These are phyloP conservation scores for Passiflora organensis DNA, from an alignment of 345 rosid genomes.

Conservation along the genomic window DNA sequence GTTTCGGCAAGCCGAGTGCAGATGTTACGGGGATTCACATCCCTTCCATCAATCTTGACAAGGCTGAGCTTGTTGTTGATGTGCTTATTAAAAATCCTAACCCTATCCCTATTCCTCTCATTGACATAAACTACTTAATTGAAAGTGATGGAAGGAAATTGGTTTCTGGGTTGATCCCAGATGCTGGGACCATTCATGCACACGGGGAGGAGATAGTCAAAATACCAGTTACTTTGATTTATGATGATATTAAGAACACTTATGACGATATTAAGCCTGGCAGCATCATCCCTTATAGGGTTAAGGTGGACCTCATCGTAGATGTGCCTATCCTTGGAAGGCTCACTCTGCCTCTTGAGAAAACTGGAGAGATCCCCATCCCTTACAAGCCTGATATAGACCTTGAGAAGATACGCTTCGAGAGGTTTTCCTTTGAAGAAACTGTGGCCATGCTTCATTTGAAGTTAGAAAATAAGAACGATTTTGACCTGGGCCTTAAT, in stretches of 20 bases:
- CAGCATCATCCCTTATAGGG: constrained; percentile 73
- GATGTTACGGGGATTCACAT: constrained; percentile 75
- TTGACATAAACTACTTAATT: constrained; percentile 72
- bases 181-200: constrained; percentile 82
- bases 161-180: constrained; percentile 84
- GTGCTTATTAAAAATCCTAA: constrained; percentile 92
- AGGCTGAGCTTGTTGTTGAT: constrained; percentile 75
- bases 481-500: constrained; percentile 82
- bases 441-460: constrained; percentile 78
- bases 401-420: constrained; percentile 66
- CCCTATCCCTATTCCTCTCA: constrained; percentile 81
- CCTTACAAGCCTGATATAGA: constrained; percentile 93
- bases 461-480: constrained; percentile 81
- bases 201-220: constrained; percentile 95
- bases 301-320: constrained; percentile 79
- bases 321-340: constrained; percentile 64
- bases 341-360: constrained; percentile 80
- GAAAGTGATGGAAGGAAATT: constrained; percentile 93
- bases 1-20: constrained; percentile 96
- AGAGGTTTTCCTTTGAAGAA: constrained; percentile 81
- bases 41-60: constrained; percentile 76
- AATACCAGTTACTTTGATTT: constrained; percentile 74
- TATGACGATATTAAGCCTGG: constrained; percentile 83
- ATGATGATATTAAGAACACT: constrained; percentile 73
- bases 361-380: constrained; percentile 88